These are phyloP conservation scores for Aspergillus indologenus DNA, from an alignment of 495 filamentous ascomycete genomes.

Conservation along the genomic window DNA sequence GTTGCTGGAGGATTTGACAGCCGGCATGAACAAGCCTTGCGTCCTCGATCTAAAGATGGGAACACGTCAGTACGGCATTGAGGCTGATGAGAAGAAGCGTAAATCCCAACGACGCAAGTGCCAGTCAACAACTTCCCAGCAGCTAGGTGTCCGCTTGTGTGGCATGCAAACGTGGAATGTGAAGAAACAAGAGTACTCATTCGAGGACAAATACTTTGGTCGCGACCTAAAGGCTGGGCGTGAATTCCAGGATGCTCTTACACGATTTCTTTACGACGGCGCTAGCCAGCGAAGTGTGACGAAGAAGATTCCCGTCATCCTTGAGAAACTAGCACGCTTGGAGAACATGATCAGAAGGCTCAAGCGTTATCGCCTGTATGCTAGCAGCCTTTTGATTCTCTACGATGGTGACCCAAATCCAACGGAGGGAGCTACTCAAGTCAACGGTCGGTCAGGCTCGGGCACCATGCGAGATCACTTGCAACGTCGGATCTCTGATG, in stretches of 20 bases:
- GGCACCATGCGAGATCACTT: constrained; percentile 18
- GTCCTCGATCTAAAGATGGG: constrained; percentile 99
- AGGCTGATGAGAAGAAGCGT: constrained; percentile 87
- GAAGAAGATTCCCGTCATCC: constrained; percentile 79
- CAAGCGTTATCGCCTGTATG: constrained; percentile 89
- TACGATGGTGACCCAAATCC: constrained; percentile 73
- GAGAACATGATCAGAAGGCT: constrained; percentile 78
- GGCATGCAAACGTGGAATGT: constrained; percentile 96
- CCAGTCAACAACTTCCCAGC: constrained; percentile 83
- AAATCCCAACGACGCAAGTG: constrained; percentile 91
- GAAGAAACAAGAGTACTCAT: constrained; percentile 75
- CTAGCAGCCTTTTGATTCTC: constrained; percentile 87
- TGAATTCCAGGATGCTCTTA: constrained; percentile 87
- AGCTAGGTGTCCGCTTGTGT: constrained; percentile 89
- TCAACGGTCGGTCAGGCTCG: constrained; percentile 7
- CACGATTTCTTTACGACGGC: constrained; percentile 89
- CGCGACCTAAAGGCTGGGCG: constrained; percentile 81
- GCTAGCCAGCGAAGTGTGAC: constrained; percentile 70
- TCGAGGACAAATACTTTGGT: constrained; percentile 97
- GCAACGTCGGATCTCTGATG: constrained; percentile 33
- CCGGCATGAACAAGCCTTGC: constrained; percentile 93
- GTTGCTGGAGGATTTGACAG: constrained; percentile 92
- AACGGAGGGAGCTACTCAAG: constrained; percentile 17
- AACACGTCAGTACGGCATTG: constrained; percentile 96
- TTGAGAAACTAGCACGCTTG: constrained; percentile 76